phyloP scores from a whole-genome alignment of 202 grass and related monocot genomes.

The Musa balbisiana region DNA sequence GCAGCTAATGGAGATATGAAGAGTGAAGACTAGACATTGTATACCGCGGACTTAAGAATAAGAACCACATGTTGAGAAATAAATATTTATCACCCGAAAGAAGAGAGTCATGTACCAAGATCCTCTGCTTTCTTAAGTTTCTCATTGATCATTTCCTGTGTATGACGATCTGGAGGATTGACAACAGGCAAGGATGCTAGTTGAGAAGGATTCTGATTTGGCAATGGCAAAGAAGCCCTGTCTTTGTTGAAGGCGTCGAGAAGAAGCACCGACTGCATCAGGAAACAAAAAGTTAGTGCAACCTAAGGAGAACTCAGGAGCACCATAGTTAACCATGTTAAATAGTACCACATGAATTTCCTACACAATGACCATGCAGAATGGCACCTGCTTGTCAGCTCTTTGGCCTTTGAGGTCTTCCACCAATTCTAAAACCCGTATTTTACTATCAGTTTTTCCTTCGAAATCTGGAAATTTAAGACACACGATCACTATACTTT shows the following conservation, averaged over 20 bases:
- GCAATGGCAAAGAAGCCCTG: constrained; percentile 58
- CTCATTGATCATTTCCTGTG: constrained; percentile 94
- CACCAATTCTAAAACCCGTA: constrained; percentile 59
- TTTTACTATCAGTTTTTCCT: constrained; percentile 75
- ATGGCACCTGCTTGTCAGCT: constrained; percentile 76
- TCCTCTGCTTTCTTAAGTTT: constrained; percentile 94
- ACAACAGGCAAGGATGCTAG: constrained; percentile 30
- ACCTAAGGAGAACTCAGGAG: no score
- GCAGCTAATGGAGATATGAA: no score
- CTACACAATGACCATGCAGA: not conserved
- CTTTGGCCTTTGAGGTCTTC: constrained; percentile 78
- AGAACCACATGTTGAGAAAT: no score
- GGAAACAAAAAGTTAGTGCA: constrained; percentile 17
- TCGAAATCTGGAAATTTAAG: constrained; percentile 53
- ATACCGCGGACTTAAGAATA: no score
- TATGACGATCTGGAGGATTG: constrained; percentile 51
- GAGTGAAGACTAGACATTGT: no score
- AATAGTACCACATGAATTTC: not conserved
- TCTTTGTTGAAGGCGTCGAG: constrained; percentile 90
- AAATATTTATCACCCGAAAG: not conserved
- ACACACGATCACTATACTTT: constrained; percentile 1
- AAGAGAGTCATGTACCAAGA: constrained; percentile 44
- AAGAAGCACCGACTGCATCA: constrained; percentile 54
- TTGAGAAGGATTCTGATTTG: constrained; percentile 44
- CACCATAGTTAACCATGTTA: not conserved